phyloP scores from a whole-genome alignment of 73 alveolate species.

The Paramecium sonneborni region DNA sequence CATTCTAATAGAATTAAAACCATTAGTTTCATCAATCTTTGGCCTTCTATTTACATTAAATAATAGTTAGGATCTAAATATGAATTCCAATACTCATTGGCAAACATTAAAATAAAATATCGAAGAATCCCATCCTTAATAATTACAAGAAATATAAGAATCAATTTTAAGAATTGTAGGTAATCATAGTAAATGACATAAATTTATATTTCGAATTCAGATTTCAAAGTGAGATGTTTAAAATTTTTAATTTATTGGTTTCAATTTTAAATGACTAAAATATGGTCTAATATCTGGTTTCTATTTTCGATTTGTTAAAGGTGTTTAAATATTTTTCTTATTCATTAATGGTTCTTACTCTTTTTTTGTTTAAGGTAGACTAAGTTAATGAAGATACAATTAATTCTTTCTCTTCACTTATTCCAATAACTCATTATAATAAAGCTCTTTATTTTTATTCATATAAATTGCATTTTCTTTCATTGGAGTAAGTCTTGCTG shows the following conservation, averaged over 20 bases:
- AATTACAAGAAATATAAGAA: neutral
- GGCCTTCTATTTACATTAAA: slow-evolving; percentile 3
- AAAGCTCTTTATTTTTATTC: neutral
- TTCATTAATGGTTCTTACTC: neutral
- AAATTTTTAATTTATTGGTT: neutral
- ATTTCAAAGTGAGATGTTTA: slow-evolving; percentile 13
- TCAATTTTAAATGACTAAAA: neutral
- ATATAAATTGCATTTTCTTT: neutral
- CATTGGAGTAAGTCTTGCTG: neutral
- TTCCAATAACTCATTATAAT: neutral
- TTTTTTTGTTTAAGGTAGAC: neutral
- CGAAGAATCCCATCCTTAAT: slow-evolving; percentile 2
- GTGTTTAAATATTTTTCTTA: neutral
- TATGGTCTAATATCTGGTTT: slow-evolving; percentile 2
- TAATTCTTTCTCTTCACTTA: neutral
- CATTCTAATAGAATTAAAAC: neutral
- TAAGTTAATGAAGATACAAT: neutral
- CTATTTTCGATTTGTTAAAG: neutral
- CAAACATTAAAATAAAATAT: neutral
- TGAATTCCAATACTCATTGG: slow-evolving; percentile 31
- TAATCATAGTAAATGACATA: slow-evolving; percentile 23
- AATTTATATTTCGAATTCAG: neutral
- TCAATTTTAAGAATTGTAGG: slow-evolving; percentile 3
- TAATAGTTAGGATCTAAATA: slow-evolving; percentile 1
- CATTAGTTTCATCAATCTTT: neutral